Evolutionary conservation across 129 eudicot species (phyloP), one percentile per base, ranked within the genome.

Genomic region (Helichrysum umbraculigerum): DNA sequence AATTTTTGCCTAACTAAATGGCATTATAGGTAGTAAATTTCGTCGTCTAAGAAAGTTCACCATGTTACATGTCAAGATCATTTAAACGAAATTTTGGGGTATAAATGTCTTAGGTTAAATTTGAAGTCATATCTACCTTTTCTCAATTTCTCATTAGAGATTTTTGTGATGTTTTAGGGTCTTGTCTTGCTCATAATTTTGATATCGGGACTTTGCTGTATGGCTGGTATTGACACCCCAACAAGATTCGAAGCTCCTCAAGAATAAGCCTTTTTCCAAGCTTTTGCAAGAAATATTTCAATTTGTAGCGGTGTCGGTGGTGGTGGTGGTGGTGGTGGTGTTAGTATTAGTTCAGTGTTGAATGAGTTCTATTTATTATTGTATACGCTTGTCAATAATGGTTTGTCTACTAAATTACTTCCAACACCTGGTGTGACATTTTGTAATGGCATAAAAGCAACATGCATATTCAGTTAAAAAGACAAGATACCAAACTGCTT

Each of bases 221-320:
- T 93, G 98, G 83, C 83, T 85, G 98, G 98, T 59, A 93, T 93
- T n/a, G 98, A 93, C 79, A 88, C 98, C 71, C 98, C 98, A 52
- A 86, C 96, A 70, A 90, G 98, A 83, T 93, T 93, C 72, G 98
- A 93, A 87, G 76, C 89, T 78, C 93, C 98, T 32, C 89, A 88
- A 81, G 98, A 90, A 32, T 85, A 64, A 87, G 69, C 56, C 19
- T 56, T 25, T 59, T 54, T 32, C 34, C 25, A 1, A n/a, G 79
- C 28, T 9, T 39, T 35, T 62, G 76, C 72, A 75, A 62, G 52
- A 32, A 54, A 29, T 30, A 52, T 68, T 74, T 69, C 72, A 25
- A 66, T 39, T 71, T 56, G 70, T 42, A n/a, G n/a, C n/a, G n/a
- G n/a, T n/a, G n/a, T n/a, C n/a, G 65, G 69, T 21, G 52, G 50